Evolutionary conservation across 305 asterid species (phyloP).

Genomic region (Fraxinus baroniana): DNA sequence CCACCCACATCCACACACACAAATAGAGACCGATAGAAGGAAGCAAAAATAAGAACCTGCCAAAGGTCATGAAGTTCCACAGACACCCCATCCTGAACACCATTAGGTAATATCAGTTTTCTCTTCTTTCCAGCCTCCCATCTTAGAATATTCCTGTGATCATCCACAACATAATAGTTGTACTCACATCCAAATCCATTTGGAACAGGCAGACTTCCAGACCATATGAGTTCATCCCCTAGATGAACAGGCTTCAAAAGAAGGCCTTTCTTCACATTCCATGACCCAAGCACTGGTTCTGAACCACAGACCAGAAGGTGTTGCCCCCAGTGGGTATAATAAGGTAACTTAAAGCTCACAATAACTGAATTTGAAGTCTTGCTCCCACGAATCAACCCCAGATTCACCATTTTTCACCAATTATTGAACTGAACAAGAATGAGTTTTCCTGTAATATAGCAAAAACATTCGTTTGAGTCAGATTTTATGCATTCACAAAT

Average conservation of each 20-base stretch:
- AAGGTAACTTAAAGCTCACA: conserved; percentile 77
- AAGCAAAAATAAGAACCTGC: conserved; percentile 58
- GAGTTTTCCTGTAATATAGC: conserved; percentile 28
- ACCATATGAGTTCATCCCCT: conserved; percentile 89
- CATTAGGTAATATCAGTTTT: conserved; percentile 60
- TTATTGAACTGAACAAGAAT: conserved; percentile 13
- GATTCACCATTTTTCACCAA: conserved; percentile 48
- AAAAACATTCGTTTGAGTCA: background rate
- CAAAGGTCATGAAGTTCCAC: conserved; percentile 90
- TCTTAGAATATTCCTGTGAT: conserved; percentile 63
- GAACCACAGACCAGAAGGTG: conserved; percentile 84
- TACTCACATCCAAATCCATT: conserved; percentile 63
- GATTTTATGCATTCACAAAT: background rate
- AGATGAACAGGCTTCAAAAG: conserved; percentile 72
- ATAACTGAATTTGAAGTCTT: conserved; percentile 56
- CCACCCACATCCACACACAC: background rate
- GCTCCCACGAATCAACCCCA: conserved; percentile 46
- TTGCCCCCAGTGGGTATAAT: conserved; percentile 92
- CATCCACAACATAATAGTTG: conserved; percentile 88
- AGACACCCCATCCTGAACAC: conserved; percentile 62
- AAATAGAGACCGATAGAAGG: background rate
- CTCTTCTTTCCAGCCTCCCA: conserved; percentile 83
- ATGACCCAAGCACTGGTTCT: conserved; percentile 76
- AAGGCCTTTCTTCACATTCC: conserved; percentile 89
- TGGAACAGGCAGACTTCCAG: conserved; percentile 61